Base-by-base conservation (phyloP, 2,329 filamentous ascomycete species). In the Stachybotrys chlorohalonatus region DNA sequence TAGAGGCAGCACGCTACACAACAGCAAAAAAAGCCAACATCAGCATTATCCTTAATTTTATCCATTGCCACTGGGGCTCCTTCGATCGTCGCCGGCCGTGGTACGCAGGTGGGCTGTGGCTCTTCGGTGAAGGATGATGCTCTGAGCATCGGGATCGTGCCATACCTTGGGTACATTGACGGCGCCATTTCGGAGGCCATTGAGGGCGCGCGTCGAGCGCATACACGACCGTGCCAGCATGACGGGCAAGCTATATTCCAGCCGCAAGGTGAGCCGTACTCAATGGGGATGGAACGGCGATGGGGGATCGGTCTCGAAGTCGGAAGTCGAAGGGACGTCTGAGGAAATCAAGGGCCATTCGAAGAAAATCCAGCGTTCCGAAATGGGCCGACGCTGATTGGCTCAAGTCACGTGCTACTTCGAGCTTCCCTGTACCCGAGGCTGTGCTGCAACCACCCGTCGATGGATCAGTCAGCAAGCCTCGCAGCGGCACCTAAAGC, bases 191-290 rank as follows among this genome's bases (percentile, higher is more conserved):
- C 85, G 81, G 69, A 86, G 83, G 75, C 85, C 81, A 80, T 86
- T 87, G 80, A 91, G 82, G 70, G 87, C 82, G 84, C 91, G 91
- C 84, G 88, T 83, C 74, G 89, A 85, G 81, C 90, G 90, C 82
- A 95, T 79, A 78, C 85, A 85, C 77, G 91, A 90, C 83, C 91
- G 89, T 79, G 90, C 88, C 83, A 96, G 86, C 93, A 97, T 96
- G 73, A 75, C 87, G 81, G 75, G 74, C 74, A 63, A 69, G 64
- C 65, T 71, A 64, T 65, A 71, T 64, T 65, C 68, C 66, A 66
- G 63, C 68, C 68, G 68, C 65, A 67, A 59, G 61, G 64, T 61
- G 59, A 63, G 63, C 67, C 68, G 68, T 67, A 63, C 67, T 70
- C 64, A 66, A 62, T 24, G 24, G 36, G 13, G 63, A 57, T 62